Conservation (phyloP, 768 basidiomycete genomes). For the Serendipita sp. region DNA sequence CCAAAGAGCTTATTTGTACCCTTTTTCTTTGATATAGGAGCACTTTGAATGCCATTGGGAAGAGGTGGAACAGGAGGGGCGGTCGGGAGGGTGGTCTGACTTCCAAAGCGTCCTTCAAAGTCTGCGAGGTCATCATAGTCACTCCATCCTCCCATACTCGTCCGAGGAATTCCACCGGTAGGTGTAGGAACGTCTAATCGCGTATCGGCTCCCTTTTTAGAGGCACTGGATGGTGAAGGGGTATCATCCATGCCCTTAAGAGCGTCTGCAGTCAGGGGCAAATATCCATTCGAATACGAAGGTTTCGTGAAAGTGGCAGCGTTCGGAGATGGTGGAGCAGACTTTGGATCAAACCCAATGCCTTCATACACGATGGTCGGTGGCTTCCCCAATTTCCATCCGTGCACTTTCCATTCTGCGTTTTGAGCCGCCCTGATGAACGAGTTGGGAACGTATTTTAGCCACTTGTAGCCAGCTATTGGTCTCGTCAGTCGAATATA, state of each 20-base stretch:
- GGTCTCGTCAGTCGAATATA: background rate
- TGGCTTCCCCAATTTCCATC: conserved; percentile 94
- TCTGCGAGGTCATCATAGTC: conserved; percentile 80
- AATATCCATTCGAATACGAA: background rate
- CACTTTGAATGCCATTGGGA: background rate
- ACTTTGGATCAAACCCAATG: conserved; percentile 56
- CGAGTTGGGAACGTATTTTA: conserved; percentile 88
- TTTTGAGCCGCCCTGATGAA: conserved; percentile 90
- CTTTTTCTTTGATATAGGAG: background rate
- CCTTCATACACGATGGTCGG: conserved; percentile 72
- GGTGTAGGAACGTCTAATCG: conserved; percentile 8
- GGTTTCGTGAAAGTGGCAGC: background rate
- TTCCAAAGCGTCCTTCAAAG: conserved; percentile 76
- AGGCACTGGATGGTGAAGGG: background rate
- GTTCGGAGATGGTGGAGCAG: conserved; percentile 1
- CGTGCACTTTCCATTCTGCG: conserved; percentile 93
- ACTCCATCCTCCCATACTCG: conserved; percentile 64
- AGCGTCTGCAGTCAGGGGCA: conserved; percentile 4
- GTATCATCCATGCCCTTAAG: conserved; percentile 2
- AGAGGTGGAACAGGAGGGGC: conserved; percentile 9
- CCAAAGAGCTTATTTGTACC: background rate
- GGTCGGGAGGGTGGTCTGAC: conserved; percentile 43
- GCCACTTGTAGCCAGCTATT: conserved; percentile 79
- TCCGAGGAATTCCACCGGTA: conserved; percentile 34
- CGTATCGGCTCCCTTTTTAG: background rate